Percentiles rank a stretch among this genome's conserved stretches.
phyloP scores from a whole-genome alignment of 2,329 filamentous ascomycete genomes.

The Fusarium sambucinum region DNA sequence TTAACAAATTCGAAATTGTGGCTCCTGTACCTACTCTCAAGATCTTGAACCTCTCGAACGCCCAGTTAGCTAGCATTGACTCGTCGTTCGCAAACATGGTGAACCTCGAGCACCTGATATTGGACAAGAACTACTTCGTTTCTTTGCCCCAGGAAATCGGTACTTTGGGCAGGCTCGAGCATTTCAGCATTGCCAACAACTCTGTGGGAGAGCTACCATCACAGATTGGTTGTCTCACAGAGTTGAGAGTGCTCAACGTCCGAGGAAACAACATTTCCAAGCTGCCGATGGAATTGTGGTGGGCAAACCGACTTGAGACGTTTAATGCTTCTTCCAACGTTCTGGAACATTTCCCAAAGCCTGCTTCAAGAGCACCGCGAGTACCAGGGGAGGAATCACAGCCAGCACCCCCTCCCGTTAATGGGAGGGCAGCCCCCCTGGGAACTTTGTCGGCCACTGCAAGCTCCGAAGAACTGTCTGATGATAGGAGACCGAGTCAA shows the following conservation, averaged over 20 bases:
- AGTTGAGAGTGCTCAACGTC: slow-evolving; percentile 87
- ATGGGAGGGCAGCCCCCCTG: slow-evolving; percentile 57
- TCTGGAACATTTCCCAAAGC: slow-evolving; percentile 89
- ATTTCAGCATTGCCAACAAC: slow-evolving; percentile 95
- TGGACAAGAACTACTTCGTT: slow-evolving; percentile 97
- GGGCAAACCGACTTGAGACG: slow-evolving; percentile 88
- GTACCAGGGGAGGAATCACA: slow-evolving; percentile 63
- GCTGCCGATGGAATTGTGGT: slow-evolving; percentile 95
- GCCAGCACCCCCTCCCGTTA: slow-evolving; percentile 52
- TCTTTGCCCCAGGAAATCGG: slow-evolving; percentile 89
- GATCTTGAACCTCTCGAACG: slow-evolving; percentile 88
- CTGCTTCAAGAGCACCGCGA: slow-evolving; percentile 76
- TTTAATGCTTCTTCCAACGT: slow-evolving; percentile 97
- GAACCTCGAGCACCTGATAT: slow-evolving; percentile 85
- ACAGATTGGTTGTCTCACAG: slow-evolving; percentile 87
- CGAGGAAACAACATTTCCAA: slow-evolving; percentile 93
- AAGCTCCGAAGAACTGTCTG: slow-evolving; percentile 82
- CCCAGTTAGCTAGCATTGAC: slow-evolving; percentile 91
- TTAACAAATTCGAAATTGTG: slow-evolving; percentile 91
- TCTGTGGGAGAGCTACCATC: slow-evolving; percentile 84
- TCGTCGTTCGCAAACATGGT: slow-evolving; percentile 88
- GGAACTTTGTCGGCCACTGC: slow-evolving; percentile 68
- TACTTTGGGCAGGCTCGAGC: slow-evolving; percentile 83
- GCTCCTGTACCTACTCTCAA: slow-evolving; percentile 83
- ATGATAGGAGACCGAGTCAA: slow-evolving; percentile 83